A percentile compares a stretch with the other conserved stretches of the same genome.
Conservation (phyloP, 495 filamentous ascomycete genomes). For the Lasiosphaeria miniovina region DNA sequence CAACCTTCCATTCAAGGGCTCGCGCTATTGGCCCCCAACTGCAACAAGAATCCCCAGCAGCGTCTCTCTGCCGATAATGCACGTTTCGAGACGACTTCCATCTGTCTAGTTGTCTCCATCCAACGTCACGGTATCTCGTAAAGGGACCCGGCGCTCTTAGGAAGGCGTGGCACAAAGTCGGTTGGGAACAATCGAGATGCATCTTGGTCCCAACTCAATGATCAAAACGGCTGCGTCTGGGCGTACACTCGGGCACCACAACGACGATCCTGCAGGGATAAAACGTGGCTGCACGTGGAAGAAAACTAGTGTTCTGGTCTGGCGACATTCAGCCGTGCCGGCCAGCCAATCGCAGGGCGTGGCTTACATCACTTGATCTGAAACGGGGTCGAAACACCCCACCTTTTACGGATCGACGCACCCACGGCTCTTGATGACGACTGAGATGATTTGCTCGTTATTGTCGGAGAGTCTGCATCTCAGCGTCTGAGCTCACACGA, state of each 20-base stretch:
- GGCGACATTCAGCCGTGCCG: background rate
- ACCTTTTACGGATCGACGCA: constrained; percentile 7
- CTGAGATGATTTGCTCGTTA: background rate
- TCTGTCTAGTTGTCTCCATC: no score
- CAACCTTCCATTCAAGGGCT: background rate
- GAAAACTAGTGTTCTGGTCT: constrained; percentile 3
- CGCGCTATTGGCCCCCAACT: background rate
- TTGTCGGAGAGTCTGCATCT: constrained; percentile 15
- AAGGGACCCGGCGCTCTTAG: background rate
- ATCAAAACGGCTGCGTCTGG: background rate
- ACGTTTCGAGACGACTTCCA: no score
- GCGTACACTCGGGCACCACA: background rate
- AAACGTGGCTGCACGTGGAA: constrained; percentile 35
- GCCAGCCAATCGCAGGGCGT: constrained; percentile 8
- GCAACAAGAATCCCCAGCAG: no score
- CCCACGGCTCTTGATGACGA: constrained; percentile 5
- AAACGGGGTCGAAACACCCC: constrained; percentile 34
- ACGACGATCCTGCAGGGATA: constrained; percentile 28
- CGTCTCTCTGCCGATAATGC: no score
- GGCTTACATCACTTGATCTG: constrained; percentile 29
- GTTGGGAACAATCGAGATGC: background rate
- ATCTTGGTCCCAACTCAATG: background rate
- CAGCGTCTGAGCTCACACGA: background rate
- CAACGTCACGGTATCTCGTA: no score
- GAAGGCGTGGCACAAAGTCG: background rate